Conservation (phyloP, 139 green algal species). For the Chlorella sp. region DNA sequence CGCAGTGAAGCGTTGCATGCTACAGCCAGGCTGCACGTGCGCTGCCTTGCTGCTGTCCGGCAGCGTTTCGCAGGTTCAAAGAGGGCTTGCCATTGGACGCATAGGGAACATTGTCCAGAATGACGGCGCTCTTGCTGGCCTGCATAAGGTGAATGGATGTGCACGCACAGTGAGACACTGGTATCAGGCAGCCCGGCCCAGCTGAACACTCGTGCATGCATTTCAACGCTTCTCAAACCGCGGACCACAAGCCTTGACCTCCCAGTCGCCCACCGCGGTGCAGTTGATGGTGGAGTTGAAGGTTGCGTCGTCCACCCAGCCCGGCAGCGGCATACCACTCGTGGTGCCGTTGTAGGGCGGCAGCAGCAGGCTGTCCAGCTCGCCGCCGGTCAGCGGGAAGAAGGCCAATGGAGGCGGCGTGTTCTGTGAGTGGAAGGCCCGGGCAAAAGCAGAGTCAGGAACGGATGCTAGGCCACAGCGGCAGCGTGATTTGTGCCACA, state of each 20-base stretch:
- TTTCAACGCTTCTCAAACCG: too few relatives aligned
- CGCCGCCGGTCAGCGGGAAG: constrained; percentile 38
- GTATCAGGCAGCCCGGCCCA: too few relatives aligned
- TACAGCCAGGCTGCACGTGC: too few relatives aligned
- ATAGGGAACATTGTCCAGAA: constrained; percentile 52
- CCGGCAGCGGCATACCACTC: background rate
- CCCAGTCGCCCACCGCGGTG: background rate
- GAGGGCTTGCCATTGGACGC: constrained; percentile 15
- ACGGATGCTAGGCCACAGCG: too few relatives aligned
- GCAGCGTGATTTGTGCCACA: background rate
- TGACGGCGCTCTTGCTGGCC: background rate
- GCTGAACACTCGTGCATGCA: too few relatives aligned
- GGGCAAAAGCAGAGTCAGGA: too few relatives aligned
- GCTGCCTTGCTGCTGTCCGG: too few relatives aligned
- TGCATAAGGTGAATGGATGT: too few relatives aligned
- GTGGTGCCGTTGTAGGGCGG: constrained; percentile 17
- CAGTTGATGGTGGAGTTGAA: constrained; percentile 37
- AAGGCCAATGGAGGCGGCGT: constrained; percentile 22
- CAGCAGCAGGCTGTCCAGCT: constrained; percentile 8
- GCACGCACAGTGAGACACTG: too few relatives aligned
- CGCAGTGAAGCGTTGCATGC: too few relatives aligned
- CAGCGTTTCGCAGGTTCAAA: too few relatives aligned
- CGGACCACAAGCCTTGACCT: background rate
- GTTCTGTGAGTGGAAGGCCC: background rate
- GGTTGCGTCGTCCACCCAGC: constrained; percentile 13